A percentile compares a stretch with the other conserved stretches of the same genome.
These are phyloP conservation scores for Tanacetum coccineum DNA, from an alignment of 129 eudicot genomes.

Conservation along the genomic window DNA sequence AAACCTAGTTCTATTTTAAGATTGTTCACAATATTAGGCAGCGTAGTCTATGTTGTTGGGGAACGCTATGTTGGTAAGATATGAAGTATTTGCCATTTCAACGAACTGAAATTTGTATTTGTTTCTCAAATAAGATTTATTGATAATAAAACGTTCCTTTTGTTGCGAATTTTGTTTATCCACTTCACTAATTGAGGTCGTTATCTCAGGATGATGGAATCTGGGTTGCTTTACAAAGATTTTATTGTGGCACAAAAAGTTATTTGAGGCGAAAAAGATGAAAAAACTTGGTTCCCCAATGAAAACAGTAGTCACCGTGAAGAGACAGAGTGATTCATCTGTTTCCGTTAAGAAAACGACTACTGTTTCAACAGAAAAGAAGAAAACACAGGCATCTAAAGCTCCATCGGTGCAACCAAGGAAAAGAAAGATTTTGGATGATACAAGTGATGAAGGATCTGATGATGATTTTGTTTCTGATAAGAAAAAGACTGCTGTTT, in stretches of 20 bases:
- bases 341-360: slow-evolving; percentile 45
- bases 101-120: not conserved
- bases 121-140: slow-evolving; percentile 8
- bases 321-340: slow-evolving; percentile 41
- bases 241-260: slow-evolving; percentile 57
- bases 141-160: not conserved
- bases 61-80: not conserved
- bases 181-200: slow-evolving; percentile 8
- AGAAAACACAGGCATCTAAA: slow-evolving; percentile 50
- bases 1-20: too few relatives aligned
- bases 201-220: slow-evolving; percentile 83
- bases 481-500: slow-evolving; percentile 31
- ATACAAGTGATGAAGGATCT: slow-evolving; percentile 36
- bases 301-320: slow-evolving; percentile 55
- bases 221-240: slow-evolving; percentile 74
- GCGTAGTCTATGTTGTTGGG: not conserved
- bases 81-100: not conserved
- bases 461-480: slow-evolving; percentile 57
- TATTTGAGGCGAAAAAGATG: slow-evolving; percentile 57
- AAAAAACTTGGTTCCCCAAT: slow-evolving; percentile 60
- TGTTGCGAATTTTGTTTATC: not conserved
- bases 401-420: slow-evolving; percentile 40
- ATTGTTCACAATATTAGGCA: not conserved
- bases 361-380: slow-evolving; percentile 39
- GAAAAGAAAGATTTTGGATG: slow-evolving; percentile 47